Percentiles rank a stretch among this genome's conserved stretches.
These are phyloP conservation scores for cucumber (Cucumis sativus) DNA, from an alignment of 306 rosid genomes.

Conservation along the genomic window Cucumber_9930_V3 NC_026659.2:10662001-10662500, in stretches of 20 bases:
- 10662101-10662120: conserved; percentile 87
- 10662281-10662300: background rate
- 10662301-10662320: background rate
- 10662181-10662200: background rate
- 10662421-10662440: background rate
- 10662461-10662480: background rate
- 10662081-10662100: conserved; percentile 82
- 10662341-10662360: background rate
- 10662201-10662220: background rate
- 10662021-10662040: background rate
- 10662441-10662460: background rate
- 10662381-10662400: background rate
- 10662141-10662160: background rate
- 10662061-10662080: conserved; percentile 54
- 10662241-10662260: background rate
- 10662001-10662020: background rate
- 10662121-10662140: conserved; percentile 16
- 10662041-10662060: conserved; percentile 1
- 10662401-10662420: background rate
- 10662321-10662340: background rate
- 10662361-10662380: background rate
- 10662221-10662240: background rate
- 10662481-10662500: too few relatives aligned
- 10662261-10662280: background rate
- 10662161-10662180: background rate